These are phyloP conservation scores for Camellia granthamiana DNA, from an alignment of 148 eudicot genomes.

Conservation along the genomic window DNA sequence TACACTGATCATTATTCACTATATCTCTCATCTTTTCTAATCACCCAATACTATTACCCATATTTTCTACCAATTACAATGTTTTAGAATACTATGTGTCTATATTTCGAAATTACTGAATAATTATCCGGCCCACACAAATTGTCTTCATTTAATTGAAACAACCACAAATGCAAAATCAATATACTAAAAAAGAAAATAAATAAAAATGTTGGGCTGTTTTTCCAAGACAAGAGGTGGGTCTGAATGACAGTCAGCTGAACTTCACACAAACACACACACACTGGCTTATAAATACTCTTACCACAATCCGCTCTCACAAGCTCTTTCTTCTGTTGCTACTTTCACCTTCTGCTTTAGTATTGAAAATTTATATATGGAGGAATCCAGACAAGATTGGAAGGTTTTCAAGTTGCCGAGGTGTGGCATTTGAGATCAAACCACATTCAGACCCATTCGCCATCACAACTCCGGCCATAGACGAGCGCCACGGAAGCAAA, in stretches of 20 bases:
- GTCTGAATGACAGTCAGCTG: not conserved
- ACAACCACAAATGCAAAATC: too few species aligned
- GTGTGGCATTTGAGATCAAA: constrained; percentile 46
- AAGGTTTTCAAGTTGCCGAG: constrained; percentile 42
- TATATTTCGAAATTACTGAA: too few species aligned
- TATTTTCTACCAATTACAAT: too few species aligned
- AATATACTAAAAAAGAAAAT: too few species aligned
- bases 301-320: not conserved
- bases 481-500: constrained; percentile 1
- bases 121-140: too few species aligned
- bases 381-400: constrained; percentile 14
- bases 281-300: not conserved
- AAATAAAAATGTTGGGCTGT: too few species aligned
- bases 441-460: constrained; percentile 39
- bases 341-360: not conserved
- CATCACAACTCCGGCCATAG: constrained; percentile 2
- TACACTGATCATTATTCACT: too few species aligned
- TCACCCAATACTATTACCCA: too few species aligned
- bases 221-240: too few species aligned
- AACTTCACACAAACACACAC: not conserved
- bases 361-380: constrained; percentile 15
- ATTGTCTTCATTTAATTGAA: too few species aligned
- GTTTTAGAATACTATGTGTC: too few species aligned
- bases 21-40: too few species aligned
- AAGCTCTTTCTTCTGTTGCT: not conserved